Conservation (phyloP, 2,329 filamentous ascomycete species). For the Colletotrichum acutatum region DNA sequence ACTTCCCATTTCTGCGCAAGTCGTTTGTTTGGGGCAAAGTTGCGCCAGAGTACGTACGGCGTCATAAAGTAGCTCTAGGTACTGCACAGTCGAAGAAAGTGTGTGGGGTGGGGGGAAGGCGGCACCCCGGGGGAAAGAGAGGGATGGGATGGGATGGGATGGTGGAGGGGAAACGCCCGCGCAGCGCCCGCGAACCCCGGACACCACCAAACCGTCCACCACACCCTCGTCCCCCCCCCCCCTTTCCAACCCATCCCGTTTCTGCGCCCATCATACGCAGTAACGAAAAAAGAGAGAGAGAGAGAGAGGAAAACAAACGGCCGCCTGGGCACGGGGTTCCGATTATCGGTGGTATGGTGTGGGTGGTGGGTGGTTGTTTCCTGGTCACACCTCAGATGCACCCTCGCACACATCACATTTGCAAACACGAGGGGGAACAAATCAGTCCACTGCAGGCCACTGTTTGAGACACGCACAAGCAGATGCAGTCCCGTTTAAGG, state of each 20-base stretch:
- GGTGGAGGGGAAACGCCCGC: not conserved
- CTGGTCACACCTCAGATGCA: not conserved
- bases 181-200: not conserved
- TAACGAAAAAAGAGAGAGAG: not conserved
- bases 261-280: not conserved
- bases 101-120: not conserved
- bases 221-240: not conserved
- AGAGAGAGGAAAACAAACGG: not conserved
- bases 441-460: not conserved
- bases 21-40: not conserved
- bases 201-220: not conserved
- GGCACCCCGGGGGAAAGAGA: no score
- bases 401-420: not conserved
- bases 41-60: constrained; percentile 24
- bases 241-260: not conserved
- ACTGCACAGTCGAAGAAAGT: not conserved
- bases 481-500: not conserved
- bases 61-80: no score
- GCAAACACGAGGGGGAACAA: not conserved
- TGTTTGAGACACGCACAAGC: not conserved
- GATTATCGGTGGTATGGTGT: constrained; percentile 2
- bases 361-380: not conserved
- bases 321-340: constrained; percentile 8
- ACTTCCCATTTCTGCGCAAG: not conserved
- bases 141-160: not conserved